Evolutionary conservation across 805 yeast species (phyloP).

Genomic region (Ogataea sp.): DNA sequence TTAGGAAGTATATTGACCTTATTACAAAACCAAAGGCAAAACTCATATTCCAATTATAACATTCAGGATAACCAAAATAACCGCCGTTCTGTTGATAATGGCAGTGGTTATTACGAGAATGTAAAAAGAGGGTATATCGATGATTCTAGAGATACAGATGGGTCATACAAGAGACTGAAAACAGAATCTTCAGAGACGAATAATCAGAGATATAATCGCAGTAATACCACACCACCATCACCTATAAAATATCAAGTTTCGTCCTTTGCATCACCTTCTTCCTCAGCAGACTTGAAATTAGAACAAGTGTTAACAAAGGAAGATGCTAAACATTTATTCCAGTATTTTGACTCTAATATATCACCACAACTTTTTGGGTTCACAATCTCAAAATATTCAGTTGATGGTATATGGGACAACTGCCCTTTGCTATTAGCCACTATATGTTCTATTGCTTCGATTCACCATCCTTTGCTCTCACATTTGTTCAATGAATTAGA

Average conservation of each 20-base stretch:
- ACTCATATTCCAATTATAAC: no score
- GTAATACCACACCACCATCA: no score
- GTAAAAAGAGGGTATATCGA: not conserved
- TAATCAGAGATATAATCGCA: no score
- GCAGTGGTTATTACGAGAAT: no score
- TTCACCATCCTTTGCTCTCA: conserved; percentile 40
- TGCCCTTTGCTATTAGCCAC: conserved; percentile 55
- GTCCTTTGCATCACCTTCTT: not conserved
- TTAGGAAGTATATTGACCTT: conserved; percentile 28
- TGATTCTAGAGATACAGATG: not conserved
- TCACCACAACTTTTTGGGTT: conserved; percentile 64
- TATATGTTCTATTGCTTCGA: conserved; percentile 53
- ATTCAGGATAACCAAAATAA: no score
- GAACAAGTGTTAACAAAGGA: conserved; percentile 13
- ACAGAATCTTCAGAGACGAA: not conserved
- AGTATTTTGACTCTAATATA: conserved; percentile 44
- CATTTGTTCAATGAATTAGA: conserved; percentile 19
- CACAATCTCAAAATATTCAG: conserved; percentile 40
- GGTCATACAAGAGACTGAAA: not conserved
- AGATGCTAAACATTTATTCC: conserved; percentile 39
- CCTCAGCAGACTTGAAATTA: conserved; percentile 2
- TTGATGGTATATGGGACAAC: conserved; percentile 41
- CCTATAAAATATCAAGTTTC: no score
- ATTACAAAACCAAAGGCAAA: conserved; percentile 25
- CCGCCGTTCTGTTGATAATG: no score